Conservation (phyloP, 2,329 filamentous ascomycete species). For the Colletotrichum agaves region DNA sequence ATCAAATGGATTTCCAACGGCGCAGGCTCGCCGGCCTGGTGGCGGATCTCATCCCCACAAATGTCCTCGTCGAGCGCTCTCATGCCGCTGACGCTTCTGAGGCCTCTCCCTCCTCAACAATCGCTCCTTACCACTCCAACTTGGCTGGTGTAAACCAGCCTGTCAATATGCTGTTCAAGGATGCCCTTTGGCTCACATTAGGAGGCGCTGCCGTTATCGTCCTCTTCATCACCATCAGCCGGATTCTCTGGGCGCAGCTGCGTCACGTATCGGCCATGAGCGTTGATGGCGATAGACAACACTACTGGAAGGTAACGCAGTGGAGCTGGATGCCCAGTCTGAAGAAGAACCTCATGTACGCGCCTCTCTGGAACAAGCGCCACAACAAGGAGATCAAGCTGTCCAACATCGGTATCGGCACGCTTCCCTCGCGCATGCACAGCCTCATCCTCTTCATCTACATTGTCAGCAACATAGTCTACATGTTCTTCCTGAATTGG, state of each 20-base stretch:
- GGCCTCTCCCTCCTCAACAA: slow-evolving; percentile 52
- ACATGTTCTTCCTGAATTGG: slow-evolving; percentile 73
- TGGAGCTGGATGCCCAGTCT: slow-evolving; percentile 70
- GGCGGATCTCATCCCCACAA: slow-evolving; percentile 45
- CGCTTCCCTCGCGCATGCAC: slow-evolving; percentile 73
- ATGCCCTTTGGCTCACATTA: slow-evolving; percentile 70
- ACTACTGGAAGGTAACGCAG: slow-evolving; percentile 68
- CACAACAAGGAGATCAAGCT: slow-evolving; percentile 75
- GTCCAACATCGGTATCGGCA: slow-evolving; percentile 70
- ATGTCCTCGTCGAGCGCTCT: slow-evolving; percentile 45
- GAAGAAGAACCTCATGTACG: slow-evolving; percentile 72
- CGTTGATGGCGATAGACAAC: slow-evolving; percentile 60
- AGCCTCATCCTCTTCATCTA: slow-evolving; percentile 66
- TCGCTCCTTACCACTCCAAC: slow-evolving; percentile 65
- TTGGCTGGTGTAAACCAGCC: slow-evolving; percentile 71
- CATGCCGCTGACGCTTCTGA: slow-evolving; percentile 41
- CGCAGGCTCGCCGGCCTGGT: slow-evolving; percentile 44
- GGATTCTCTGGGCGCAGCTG: slow-evolving; percentile 66
- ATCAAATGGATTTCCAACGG: slow-evolving; percentile 46
- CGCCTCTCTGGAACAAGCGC: slow-evolving; percentile 71
- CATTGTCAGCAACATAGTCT: slow-evolving; percentile 68
- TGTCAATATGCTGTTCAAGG: slow-evolving; percentile 66
- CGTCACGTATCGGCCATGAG: slow-evolving; percentile 71
- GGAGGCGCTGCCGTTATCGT: slow-evolving; percentile 66
- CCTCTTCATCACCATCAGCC: slow-evolving; percentile 62